A percentile compares a stretch with the other conserved stretches of the same genome.
phyloP scores from a whole-genome alignment of 2,329 filamentous ascomycete genomes.

The Blastomyces percursus region DNA sequence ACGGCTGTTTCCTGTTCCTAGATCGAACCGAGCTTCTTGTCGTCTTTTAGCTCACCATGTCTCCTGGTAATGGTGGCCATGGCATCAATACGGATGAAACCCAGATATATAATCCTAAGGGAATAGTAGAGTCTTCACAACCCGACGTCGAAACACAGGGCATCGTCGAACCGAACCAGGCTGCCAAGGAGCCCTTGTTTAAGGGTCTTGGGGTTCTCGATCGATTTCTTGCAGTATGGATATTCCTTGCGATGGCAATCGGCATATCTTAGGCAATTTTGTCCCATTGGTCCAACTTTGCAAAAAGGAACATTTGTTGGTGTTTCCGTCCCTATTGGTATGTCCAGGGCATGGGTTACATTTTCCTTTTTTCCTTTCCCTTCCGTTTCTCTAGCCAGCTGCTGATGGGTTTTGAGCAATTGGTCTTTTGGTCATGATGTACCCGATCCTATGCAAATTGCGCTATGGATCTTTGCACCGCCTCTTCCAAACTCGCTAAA shows the following conservation, averaged over 20 bases:
- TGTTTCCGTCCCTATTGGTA: constrained; percentile 57
- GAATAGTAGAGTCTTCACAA: neutral
- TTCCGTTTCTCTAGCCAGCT: neutral
- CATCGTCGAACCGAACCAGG: neutral
- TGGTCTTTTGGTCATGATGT: constrained; percentile 85
- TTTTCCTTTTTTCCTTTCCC: neutral
- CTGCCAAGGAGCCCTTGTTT: constrained; percentile 19
- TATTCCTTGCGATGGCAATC: constrained; percentile 64
- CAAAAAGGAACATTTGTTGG: constrained; percentile 63
- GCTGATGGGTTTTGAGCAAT: constrained; percentile 43
- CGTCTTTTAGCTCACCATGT: neutral
- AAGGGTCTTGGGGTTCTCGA: constrained; percentile 50
- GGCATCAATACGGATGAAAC: neutral
- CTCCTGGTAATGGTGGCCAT: neutral
- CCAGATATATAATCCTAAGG: neutral
- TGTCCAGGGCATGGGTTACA: constrained; percentile 20
- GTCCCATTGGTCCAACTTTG: constrained; percentile 53
- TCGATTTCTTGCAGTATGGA: constrained; percentile 58
- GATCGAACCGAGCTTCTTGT: neutral
- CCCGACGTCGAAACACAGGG: neutral
- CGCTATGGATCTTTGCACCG: constrained; percentile 63
- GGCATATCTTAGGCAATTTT: constrained; percentile 66
- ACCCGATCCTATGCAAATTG: constrained; percentile 81
- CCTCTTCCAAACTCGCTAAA: constrained; percentile 47
- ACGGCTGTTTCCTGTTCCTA: neutral